Base-by-base conservation (phyloP, 1,139 yeast genomes). In the Kodamaea ohmeri region DNA sequence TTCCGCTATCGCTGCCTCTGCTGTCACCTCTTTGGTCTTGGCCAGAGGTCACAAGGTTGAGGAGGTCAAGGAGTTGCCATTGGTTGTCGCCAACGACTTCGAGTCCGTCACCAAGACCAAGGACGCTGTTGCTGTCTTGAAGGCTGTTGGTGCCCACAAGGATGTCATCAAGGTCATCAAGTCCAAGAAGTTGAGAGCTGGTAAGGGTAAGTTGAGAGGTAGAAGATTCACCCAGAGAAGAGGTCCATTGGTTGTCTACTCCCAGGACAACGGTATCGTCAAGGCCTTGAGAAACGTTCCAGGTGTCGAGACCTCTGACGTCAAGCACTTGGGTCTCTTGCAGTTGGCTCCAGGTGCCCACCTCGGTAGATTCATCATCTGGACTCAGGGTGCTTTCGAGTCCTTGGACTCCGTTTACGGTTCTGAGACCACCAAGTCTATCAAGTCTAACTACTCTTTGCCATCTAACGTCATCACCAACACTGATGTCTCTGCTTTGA, bases 261-360 rank as follows among this genome's bases (percentile, higher is more conserved):
- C 88, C 64, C 80, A 90, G 76, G 97, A 94, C 83, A 87, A 90
- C 69, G 97, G 98, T 78, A 64, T 92, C 46, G 95, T 86, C 67
- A 88, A 88, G 82, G 98, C 98, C 53, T 88, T 92, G 83, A 90
- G 97, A 85, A 94, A 92, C 87, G 78, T 92, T 58, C 98, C 99
- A 74, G 99, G 99, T 86, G 97, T 92, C 58, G 98, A 92, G 80
- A 84, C 96, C 64, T 82, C 92, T 63, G 79, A 84, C 69, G 98
- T 92, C 61, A 78, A 85, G 67, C 80, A 92, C 67, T 83, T 92
- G 67, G 94, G 94, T 78, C 80, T 94, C 66, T 86, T 94, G 72
- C 97, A 92, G 80, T 86, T 92, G 67, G 99, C 99, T 60, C 99
- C 99, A 73, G 99, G 99, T 85, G 95, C 97, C 67, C 98, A 92